These are phyloP conservation scores for Macrocybe sp. DNA, from an alignment of 1,284 basidiomycete species.

Conservation along the genomic window DNA sequence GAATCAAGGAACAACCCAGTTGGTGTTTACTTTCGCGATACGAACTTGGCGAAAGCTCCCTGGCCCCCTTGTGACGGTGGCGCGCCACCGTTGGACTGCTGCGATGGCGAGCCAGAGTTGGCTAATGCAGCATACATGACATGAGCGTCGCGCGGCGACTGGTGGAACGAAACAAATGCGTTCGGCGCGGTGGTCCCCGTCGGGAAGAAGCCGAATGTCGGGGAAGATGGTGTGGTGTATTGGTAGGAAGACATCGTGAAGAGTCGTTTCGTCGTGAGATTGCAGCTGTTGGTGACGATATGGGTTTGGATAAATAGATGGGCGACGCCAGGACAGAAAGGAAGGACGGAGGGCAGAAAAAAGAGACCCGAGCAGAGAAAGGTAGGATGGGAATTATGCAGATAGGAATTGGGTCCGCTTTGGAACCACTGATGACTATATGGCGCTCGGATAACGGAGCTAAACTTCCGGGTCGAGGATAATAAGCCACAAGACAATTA, in stretches of 20 bases:
- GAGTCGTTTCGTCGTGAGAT: too few relatives aligned
- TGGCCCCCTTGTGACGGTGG: conserved; percentile 23
- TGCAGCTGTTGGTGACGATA: too few relatives aligned
- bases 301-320: not conserved
- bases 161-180: conserved; percentile 58
- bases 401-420: too few relatives aligned
- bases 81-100: conserved; percentile 9
- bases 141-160: conserved; percentile 62
- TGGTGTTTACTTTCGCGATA: conserved; percentile 22
- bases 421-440: too few relatives aligned
- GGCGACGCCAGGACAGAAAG: too few relatives aligned
- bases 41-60: conserved; percentile 29
- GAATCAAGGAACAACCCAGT: too few relatives aligned
- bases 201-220: conserved; percentile 60
- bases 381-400: too few relatives aligned
- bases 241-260: conserved; percentile 42
- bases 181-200: conserved; percentile 53
- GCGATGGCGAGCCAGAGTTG: conserved; percentile 21
- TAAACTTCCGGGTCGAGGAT: too few relatives aligned
- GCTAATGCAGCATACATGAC: conserved; percentile 59
- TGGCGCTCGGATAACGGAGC: too few relatives aligned
- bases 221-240: conserved; percentile 40
- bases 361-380: too few relatives aligned
- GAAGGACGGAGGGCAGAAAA: too few relatives aligned
- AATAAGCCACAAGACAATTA: too few relatives aligned